phyloP scores from a whole-genome alignment of 495 filamentous ascomycete genomes.

The Penicillium daleae region DNA sequence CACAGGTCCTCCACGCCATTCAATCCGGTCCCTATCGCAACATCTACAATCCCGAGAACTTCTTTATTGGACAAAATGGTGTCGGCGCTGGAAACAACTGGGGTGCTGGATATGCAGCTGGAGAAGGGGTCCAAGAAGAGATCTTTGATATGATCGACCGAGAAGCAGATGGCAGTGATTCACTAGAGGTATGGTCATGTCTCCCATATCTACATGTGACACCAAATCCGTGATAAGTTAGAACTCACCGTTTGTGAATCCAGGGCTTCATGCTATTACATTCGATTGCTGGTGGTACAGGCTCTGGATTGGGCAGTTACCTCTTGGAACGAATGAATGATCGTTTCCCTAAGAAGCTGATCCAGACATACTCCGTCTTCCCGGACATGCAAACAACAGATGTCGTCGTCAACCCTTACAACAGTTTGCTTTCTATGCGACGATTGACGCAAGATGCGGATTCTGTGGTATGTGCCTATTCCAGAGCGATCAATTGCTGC shows the following conservation, averaged over 20 bases:
- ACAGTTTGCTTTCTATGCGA: slow-evolving; percentile 90
- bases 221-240: not conserved
- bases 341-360: slow-evolving; percentile 96
- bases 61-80: slow-evolving; percentile 90
- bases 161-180: slow-evolving; percentile 97
- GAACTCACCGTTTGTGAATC: not conserved
- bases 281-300: slow-evolving; percentile 96
- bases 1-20: slow-evolving; percentile 84
- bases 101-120: slow-evolving; percentile 93
- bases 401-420: slow-evolving; percentile 98
- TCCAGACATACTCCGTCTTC: slow-evolving; percentile 98
- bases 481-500: not conserved
- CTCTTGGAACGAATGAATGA: slow-evolving; percentile 97
- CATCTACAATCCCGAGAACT: slow-evolving; percentile 99
- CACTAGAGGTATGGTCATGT: slow-evolving; percentile 68
- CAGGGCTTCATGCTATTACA: slow-evolving; percentile 98
- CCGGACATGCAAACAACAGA: slow-evolving; percentile 86
- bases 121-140: slow-evolving; percentile 90
- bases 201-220: not conserved
- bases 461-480: slow-evolving; percentile 65
- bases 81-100: slow-evolving; percentile 96
- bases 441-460: slow-evolving; percentile 94
- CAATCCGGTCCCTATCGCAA: slow-evolving; percentile 93
- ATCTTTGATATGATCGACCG: slow-evolving; percentile 99
- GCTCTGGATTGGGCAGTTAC: slow-evolving; percentile 91